Conservation (phyloP, 106 monocot species). For the Allium fistulosum region DNA sequence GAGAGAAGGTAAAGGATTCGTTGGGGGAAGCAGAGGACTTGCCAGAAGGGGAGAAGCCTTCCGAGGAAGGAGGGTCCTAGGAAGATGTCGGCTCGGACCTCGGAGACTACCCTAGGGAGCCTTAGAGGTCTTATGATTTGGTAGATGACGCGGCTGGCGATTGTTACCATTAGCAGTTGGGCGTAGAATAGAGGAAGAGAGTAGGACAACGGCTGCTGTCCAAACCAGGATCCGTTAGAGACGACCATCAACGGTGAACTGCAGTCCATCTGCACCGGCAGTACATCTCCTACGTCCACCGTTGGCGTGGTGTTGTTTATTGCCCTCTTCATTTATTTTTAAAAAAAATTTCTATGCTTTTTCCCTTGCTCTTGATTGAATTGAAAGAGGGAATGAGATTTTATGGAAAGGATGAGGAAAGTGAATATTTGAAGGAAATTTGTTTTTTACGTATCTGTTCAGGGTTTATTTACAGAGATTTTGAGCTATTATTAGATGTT, state of each 20-base stretch:
- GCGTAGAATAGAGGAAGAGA: constrained; percentile 39
- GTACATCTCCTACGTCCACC: not conserved
- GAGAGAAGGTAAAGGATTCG: constrained; percentile 22
- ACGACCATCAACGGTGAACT: not conserved
- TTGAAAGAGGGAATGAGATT: too few species aligned
- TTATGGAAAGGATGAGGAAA: too few species aligned
- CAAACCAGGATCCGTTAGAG: constrained; percentile 3
- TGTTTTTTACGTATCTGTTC: too few species aligned
- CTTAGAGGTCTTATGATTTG: constrained; percentile 31
- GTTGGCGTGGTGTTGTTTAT: not conserved
- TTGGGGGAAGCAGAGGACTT: constrained; percentile 16
- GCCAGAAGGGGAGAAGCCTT: constrained; percentile 10
- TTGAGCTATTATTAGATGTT: too few species aligned
- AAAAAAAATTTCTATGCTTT: too few species aligned
- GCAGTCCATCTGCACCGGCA: not conserved
- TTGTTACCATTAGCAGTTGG: constrained; percentile 37
- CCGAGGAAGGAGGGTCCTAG: constrained; percentile 42
- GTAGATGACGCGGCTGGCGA: constrained; percentile 23
- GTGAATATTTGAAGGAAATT: too few species aligned
- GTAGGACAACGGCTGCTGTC: constrained; percentile 23
- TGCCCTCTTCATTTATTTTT: too few species aligned
- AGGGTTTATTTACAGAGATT: too few species aligned
- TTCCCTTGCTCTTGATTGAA: too few species aligned
- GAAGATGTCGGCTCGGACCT: constrained; percentile 47
- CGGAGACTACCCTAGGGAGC: constrained; percentile 46